Evolutionary conservation across 2,329 filamentous ascomycete genomes (phyloP).

Genomic region (Trichoderma pleuroti): DNA sequence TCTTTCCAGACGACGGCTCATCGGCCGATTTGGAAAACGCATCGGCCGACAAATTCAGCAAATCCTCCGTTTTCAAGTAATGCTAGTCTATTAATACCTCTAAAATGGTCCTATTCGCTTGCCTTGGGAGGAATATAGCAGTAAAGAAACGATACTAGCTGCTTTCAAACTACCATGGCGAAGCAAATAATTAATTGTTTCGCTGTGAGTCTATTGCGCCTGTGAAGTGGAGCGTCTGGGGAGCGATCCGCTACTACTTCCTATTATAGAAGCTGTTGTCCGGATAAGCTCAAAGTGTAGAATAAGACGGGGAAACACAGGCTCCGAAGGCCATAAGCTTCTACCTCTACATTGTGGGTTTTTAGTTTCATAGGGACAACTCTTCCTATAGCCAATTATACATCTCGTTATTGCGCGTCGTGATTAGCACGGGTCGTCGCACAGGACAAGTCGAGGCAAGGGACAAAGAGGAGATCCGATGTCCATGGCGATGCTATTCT

Average conservation of each 20-base stretch:
- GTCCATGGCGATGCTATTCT: neutral
- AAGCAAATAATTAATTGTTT: no score
- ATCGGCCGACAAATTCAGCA: neutral
- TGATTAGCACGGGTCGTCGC: neutral
- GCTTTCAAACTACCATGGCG: neutral
- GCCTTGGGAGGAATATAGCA: neutral
- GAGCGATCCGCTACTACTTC: neutral
- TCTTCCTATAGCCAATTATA: neutral
- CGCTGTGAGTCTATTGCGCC: neutral
- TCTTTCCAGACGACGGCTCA: neutral
- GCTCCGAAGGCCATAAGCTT: neutral
- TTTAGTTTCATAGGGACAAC: neutral
- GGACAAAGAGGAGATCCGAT: neutral
- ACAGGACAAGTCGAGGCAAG: neutral
- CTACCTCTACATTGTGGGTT: neutral
- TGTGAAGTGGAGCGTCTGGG: neutral
- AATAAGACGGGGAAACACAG: slow-evolving; percentile 1
- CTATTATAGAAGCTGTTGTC: neutral
- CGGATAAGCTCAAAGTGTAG: neutral
- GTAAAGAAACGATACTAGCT: neutral
- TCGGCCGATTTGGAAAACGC: neutral
- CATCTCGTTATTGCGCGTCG: neutral
- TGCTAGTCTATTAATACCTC: neutral
- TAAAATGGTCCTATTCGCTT: neutral
- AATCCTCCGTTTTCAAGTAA: neutral